Percentiles rank a stretch among this genome's conserved stretches.
Conservation (phyloP, 2,329 filamentous ascomycete genomes). For the Fusarium subglutinans region DNA sequence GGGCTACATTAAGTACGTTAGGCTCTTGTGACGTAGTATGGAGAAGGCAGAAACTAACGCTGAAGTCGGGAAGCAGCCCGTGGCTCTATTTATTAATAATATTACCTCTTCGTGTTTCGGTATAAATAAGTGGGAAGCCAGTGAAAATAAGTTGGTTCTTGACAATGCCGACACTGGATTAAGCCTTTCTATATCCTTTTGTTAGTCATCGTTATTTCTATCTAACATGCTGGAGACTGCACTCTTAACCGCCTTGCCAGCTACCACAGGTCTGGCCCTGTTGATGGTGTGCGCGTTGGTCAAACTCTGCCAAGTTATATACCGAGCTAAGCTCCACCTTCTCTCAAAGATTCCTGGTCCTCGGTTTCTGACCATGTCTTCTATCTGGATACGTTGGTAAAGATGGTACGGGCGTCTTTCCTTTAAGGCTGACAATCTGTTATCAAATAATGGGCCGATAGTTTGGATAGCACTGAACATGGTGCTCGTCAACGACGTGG, state of each 20-base stretch:
- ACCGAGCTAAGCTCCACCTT: not conserved
- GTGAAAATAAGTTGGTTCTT: not conserved
- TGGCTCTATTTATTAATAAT: not conserved
- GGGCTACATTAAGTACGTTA: too few species aligned
- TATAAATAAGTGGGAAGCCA: not conserved
- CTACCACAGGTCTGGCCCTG: not conserved
- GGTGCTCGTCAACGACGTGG: not conserved
- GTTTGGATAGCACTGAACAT: not conserved
- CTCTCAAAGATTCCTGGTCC: not conserved
- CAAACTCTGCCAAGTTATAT: not conserved
- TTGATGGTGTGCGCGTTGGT: not conserved
- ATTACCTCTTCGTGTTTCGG: not conserved
- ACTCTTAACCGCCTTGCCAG: not conserved
- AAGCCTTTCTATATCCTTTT: not conserved
- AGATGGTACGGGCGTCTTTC: not conserved
- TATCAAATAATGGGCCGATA: not conserved
- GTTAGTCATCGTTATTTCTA: not conserved
- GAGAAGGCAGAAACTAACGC: too few species aligned
- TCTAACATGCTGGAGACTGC: not conserved
- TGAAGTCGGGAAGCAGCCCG: not conserved
- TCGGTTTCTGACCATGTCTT: not conserved
- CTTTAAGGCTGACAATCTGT: not conserved
- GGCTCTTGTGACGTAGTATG: too few species aligned
- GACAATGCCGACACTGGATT: not conserved
- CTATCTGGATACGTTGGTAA: not conserved